Percentiles rank a stretch among this genome's conserved stretches.
These are phyloP conservation scores for Alopecurus myosuroides DNA, from an alignment of 176 grass and related monocot species.

Conservation along the genomic window DNA sequence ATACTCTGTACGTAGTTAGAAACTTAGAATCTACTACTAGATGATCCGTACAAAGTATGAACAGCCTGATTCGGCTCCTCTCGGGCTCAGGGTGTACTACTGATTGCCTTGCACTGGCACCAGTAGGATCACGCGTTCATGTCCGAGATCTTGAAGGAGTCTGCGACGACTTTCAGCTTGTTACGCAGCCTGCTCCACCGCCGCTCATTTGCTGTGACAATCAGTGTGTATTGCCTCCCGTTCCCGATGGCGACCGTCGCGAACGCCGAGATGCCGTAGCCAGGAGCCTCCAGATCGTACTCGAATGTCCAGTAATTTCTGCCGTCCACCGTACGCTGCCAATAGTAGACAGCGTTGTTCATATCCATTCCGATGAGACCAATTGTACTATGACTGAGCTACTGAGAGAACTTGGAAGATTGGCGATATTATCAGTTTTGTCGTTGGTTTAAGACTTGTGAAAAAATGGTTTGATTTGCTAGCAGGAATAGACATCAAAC, in stretches of 20 bases:
- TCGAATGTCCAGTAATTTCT: slow-evolving; percentile 99
- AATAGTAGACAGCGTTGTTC: not conserved
- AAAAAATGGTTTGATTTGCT: not conserved
- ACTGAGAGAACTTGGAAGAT: no score
- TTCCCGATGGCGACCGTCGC: slow-evolving; percentile 91
- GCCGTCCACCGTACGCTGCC: slow-evolving; percentile 78
- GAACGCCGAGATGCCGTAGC: slow-evolving; percentile 65
- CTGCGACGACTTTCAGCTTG: slow-evolving; percentile 80
- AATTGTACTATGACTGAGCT: not conserved
- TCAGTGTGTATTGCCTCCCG: slow-evolving; percentile 74
- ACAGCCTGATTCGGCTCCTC: not conserved
- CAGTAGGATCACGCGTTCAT: slow-evolving; percentile 22
- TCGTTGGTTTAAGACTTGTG: not conserved
- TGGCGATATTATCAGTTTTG: not conserved
- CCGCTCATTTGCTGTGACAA: slow-evolving; percentile 85
- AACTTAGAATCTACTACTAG: not conserved
- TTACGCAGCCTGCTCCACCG: slow-evolving; percentile 78
- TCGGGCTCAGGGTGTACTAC: not conserved
- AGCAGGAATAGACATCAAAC: slow-evolving; percentile 19
- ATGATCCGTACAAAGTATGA: not conserved
- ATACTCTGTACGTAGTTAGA: no score
- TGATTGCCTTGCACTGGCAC: not conserved
- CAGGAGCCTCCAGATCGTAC: slow-evolving; percentile 76
- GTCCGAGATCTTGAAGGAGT: slow-evolving; percentile 75
- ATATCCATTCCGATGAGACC: not conserved